A percentile compares a stretch with the other conserved stretches of the same genome.
These are phyloP conservation scores for Coprinellus aureogranulatus DNA, from an alignment of 768 basidiomycete species.

Conservation along the genomic window DNA sequence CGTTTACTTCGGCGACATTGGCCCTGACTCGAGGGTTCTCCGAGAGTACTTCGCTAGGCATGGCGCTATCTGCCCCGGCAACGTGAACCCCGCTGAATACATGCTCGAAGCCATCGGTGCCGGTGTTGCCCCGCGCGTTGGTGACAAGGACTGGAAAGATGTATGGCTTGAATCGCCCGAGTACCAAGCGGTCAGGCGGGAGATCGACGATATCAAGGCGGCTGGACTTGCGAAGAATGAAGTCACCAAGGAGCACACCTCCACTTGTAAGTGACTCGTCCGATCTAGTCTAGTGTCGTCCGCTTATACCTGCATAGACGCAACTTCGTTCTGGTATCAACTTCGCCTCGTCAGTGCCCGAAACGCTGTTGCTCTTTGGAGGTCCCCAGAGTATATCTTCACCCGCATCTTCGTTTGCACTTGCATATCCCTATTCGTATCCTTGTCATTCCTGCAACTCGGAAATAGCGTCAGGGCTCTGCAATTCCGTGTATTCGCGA, in stretches of 20 bases:
- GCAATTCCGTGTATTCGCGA: slow-evolving; percentile 78
- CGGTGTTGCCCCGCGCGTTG: slow-evolving; percentile 59
- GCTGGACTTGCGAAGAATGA: slow-evolving; percentile 44
- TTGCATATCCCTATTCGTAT: slow-evolving; percentile 68
- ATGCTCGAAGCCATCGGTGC: slow-evolving; percentile 15
- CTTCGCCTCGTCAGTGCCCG: slow-evolving; percentile 63
- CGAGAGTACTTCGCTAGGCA: slow-evolving; percentile 73
- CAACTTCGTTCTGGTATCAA: slow-evolving; percentile 75
- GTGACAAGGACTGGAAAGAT: slow-evolving; percentile 82
- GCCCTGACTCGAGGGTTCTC: slow-evolving; percentile 63
- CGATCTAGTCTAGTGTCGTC: neutral
- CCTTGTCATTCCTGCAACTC: slow-evolving; percentile 76
- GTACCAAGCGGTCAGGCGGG: slow-evolving; percentile 34
- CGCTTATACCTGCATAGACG: slow-evolving; percentile 44
- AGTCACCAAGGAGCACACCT: slow-evolving; percentile 37
- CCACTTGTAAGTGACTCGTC: slow-evolving; percentile 41
- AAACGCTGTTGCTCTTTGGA: slow-evolving; percentile 72
- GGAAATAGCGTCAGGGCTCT: slow-evolving; percentile 63
- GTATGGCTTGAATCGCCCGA: slow-evolving; percentile 79
- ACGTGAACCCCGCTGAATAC: slow-evolving; percentile 65
- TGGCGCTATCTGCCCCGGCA: slow-evolving; percentile 71
- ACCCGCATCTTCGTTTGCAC: slow-evolving; percentile 75
- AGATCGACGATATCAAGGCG: slow-evolving; percentile 48
- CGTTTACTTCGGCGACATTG: slow-evolving; percentile 92
- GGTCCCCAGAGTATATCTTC: slow-evolving; percentile 84